phyloP scores from a whole-genome alignment of 208 protist species.

The Wallacemonas sp. region DNA sequence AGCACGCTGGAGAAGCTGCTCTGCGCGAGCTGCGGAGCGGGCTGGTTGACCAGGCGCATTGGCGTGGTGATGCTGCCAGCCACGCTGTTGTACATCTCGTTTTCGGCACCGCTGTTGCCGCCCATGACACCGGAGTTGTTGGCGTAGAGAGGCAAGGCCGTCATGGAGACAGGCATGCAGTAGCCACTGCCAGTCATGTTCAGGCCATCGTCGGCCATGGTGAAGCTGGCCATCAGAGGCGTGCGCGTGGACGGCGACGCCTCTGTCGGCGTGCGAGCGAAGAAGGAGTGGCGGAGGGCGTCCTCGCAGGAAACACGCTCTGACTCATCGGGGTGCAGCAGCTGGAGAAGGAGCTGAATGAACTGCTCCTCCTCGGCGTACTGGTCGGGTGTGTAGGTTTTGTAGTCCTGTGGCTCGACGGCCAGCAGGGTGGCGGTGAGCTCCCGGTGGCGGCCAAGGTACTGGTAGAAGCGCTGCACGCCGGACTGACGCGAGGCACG shows the following conservation, averaged over 20 bases:
- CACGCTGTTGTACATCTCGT: constrained; percentile 17
- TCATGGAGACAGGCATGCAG: background rate
- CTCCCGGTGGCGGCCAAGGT: constrained; percentile 4
- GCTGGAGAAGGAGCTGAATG: constrained; percentile 61
- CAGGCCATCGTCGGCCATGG: background rate
- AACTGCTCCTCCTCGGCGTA: constrained; percentile 45
- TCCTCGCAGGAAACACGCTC: constrained; percentile 64
- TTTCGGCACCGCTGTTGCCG: constrained; percentile 4
- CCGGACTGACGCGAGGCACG: constrained; percentile 9
- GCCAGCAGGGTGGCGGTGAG: background rate
- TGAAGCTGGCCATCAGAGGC: constrained; percentile 14
- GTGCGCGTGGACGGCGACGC: constrained; percentile 1
- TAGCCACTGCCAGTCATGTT: background rate
- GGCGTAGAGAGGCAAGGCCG: background rate
- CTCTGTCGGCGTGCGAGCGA: constrained; percentile 18
- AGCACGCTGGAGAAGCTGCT: constrained; percentile 17
- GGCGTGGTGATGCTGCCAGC: constrained; percentile 11
- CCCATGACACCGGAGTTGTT: background rate
- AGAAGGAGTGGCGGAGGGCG: constrained; percentile 70
- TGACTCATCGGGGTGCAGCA: constrained; percentile 71
- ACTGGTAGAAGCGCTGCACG: constrained; percentile 15
- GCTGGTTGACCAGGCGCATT: constrained; percentile 9
- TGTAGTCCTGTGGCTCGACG: constrained; percentile 10
- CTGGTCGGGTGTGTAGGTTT: constrained; percentile 8
- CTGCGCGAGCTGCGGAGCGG: background rate